These are phyloP conservation scores for Solanum hybrid DNA, from an alignment of 305 asterid species.

Conservation along the genomic window DNA sequence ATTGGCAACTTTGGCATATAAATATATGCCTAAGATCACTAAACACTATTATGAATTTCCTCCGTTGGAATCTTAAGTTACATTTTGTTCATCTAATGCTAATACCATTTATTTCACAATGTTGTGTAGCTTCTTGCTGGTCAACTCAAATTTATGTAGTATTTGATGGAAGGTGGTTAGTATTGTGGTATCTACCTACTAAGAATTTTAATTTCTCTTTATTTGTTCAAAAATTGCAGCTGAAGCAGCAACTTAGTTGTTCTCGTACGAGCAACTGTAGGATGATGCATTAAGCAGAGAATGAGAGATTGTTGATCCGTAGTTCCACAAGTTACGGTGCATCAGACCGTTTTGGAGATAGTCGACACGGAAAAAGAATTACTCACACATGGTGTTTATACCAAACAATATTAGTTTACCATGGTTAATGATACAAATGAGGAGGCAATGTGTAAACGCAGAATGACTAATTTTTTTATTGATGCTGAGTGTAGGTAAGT, in stretches of 20 bases:
- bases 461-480: background rate
- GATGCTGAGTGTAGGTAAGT: background rate
- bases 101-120: background rate
- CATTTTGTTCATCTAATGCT: background rate
- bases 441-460: background rate
- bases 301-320: background rate
- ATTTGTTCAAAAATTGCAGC: background rate
- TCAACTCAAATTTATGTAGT: background rate
- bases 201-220: background rate
- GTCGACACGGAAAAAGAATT: background rate
- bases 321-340: background rate
- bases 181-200: background rate
- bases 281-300: background rate
- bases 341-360: background rate
- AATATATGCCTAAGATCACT: no score
- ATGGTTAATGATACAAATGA: background rate
- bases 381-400: background rate
- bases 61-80: no score
- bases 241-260: background rate
- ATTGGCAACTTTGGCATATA: no score
- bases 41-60: no score
- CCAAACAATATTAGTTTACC: background rate
- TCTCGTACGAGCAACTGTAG: background rate
- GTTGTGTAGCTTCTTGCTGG: background rate
- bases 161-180: background rate